Evolutionary conservation across 495 filamentous ascomycete genomes (phyloP), one percentile per base, ranked within the genome.

Genomic region (Talaromyces wortmannii): DNA sequence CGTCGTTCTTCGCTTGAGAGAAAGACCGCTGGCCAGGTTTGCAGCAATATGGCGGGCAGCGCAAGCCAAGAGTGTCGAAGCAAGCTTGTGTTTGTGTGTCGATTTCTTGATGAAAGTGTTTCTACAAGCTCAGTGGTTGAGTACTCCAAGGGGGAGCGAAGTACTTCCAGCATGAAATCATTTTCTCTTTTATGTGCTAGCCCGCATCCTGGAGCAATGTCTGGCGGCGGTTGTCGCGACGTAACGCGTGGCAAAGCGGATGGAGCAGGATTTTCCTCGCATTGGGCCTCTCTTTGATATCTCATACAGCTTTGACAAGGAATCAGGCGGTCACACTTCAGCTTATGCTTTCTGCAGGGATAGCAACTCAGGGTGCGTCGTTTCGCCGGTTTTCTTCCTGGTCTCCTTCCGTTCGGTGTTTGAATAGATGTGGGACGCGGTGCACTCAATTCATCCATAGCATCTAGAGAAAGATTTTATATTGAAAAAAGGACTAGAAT

Each of bases 341-440:
- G 33, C 55, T 57, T 57, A 52, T 57, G 48, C 40, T 45, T 44
- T 57, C 55, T 33, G 23, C 55, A 57, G 13, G 33, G 48, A 52
- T 45, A 51, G 31, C 55, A 57, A 29, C 48, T 45, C 6, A 57
- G 48, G 5, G 36, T 44, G 30, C 46, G 50, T 17, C 50, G 50
- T 11, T 52, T 52, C n/a, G 50, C 50, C 11, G 50, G 50, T 43
- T 52, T 52, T 52, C 50, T 36, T 52, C 42, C n/a, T n/a, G n/a
- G n/a, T 52, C 50, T 52, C 42, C 50, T 42, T 31, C 13, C 32
- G 50, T 0, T 7, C 17, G 13, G 50, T 32, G 36, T 50, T 36
- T 7, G 48, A 50, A 11, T 36, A 31, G 48, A 32, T n/a, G 30
- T 4, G 7, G n/a, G 17, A 50, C 32, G 12, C 29, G 48, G 17